Conservation (phyloP, 2,329 filamentous ascomycete genomes). For the Ascomycota sp. region DNA sequence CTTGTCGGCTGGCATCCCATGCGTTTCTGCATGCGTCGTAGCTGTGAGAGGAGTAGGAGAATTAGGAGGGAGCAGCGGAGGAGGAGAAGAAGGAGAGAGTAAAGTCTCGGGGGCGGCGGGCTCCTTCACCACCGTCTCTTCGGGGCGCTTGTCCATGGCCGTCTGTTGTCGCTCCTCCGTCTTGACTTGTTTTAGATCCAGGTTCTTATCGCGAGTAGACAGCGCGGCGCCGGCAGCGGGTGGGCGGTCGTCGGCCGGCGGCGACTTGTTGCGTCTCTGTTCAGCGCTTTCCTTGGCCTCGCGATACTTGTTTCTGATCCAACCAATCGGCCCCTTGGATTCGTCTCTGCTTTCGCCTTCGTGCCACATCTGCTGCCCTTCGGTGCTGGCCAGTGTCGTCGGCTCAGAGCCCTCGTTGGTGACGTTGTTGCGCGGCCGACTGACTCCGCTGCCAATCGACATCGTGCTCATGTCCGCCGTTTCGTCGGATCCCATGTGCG, state of each 20-base stretch:
- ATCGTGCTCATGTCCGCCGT: constrained; percentile 46
- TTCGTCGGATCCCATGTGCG: constrained; percentile 37
- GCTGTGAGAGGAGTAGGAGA: neutral
- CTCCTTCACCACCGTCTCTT: neutral
- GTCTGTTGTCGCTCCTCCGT: constrained; percentile 6
- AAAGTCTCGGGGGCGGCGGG: neutral
- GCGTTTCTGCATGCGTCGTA: neutral
- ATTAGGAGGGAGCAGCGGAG: neutral
- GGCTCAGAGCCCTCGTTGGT: constrained; percentile 28
- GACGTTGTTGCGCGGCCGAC: constrained; percentile 26
- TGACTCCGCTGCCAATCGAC: constrained; percentile 43
- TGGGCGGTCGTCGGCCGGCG: constrained; percentile 19
- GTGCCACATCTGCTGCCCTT: constrained; percentile 19
- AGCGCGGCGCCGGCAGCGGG: constrained; percentile 8
- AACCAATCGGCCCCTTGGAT: constrained; percentile 29
- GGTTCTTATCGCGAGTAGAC: constrained; percentile 22
- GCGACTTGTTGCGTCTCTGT: constrained; percentile 34
- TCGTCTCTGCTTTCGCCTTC: constrained; percentile 21
- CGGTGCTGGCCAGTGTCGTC: constrained; percentile 16
- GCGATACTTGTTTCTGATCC: constrained; percentile 40
- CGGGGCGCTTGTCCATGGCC: neutral
- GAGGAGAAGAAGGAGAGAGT: neutral
- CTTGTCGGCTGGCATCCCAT: too few species aligned
- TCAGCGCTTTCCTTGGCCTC: constrained; percentile 37
- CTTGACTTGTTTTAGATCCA: constrained; percentile 23